Evolutionary conservation across 2,329 filamentous ascomycete species (phyloP), one percentile per base, ranked within the genome.

Genomic region (Ceratocystis colombiana): DNA sequence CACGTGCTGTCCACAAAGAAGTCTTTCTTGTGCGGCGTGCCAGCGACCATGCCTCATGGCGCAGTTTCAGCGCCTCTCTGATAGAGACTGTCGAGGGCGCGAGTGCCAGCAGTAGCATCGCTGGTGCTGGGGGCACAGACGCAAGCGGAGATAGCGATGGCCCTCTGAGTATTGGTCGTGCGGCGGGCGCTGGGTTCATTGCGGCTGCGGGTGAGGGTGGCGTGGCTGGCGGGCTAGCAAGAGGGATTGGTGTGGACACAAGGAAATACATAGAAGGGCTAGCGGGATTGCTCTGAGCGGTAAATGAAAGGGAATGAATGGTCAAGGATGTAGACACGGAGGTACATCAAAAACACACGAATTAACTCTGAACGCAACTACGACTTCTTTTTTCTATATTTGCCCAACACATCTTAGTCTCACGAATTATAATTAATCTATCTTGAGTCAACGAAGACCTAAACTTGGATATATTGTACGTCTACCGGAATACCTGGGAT

Each of bases 241-340:
- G 89, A 71, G 88, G 88, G 0, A 89, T 92, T 69, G 88, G 88
- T 0, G 80, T 91, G 44, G 88, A 92, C 77, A 89, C 88, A 37
- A 81, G 85, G 73, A 82, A 82, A 72, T 91, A 91, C 74, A 84
- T 91, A 3, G 88, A 91, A 73, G 85, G 84, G 1, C 73, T 92
- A 66, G 76, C 91, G 73, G 89, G 80, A 46, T 61, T 68, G 61
- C 37, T 68, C 37, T 41, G 37, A 41, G 37, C 10, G 10, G 37
- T 41, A 41, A 12, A 12, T 12, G 10, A 41, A 12, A 41, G 10
- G 37, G 37, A 41, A 41, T 10, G 3, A 37, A 37, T 3, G 3
- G 10, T 41, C 10, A 12, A 41, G 8, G 37, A 41, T 41, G 2
- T 41, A 41, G 37, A 41, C 8, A 10, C 10, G 3, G 10, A 10